Conservation (phyloP, 768 basidiomycete species). For the Chalciporus pseudorubinellus region DNA sequence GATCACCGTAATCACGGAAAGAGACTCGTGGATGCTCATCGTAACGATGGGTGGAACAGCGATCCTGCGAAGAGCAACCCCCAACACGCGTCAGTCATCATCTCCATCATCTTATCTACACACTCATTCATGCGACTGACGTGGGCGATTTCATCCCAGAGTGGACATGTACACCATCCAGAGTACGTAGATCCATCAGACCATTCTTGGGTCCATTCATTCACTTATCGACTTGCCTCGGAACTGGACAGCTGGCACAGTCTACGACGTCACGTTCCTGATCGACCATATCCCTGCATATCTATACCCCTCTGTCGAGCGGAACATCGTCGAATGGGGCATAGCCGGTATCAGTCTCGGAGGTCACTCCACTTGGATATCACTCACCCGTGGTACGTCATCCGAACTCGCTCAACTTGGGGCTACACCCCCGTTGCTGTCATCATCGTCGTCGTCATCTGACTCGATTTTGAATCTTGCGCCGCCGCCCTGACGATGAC, state of each 20-base stretch:
- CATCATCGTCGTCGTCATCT: not conserved
- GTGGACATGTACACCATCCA: slow-evolving; percentile 34
- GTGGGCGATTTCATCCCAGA: slow-evolving; percentile 6
- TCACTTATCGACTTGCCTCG: slow-evolving; percentile 1
- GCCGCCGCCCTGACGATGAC: not conserved
- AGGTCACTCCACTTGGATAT: slow-evolving; percentile 81
- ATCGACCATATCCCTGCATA: slow-evolving; percentile 77
- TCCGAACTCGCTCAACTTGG: not conserved
- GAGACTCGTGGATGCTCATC: slow-evolving; percentile 23
- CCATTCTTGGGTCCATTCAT: not conserved
- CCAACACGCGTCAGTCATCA: slow-evolving; percentile 27
- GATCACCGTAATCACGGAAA: slow-evolving; percentile 34
- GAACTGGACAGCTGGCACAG: slow-evolving; percentile 48
- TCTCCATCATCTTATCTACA: not conserved
- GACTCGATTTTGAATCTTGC: not conserved
- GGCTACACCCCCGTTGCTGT: too few relatives aligned
- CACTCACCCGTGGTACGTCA: slow-evolving; percentile 45
- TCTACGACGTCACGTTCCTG: slow-evolving; percentile 73
- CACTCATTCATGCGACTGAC: slow-evolving; percentile 1
- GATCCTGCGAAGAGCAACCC: slow-evolving; percentile 24
- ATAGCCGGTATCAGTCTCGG: slow-evolving; percentile 78
- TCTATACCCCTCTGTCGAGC: slow-evolving; percentile 67
- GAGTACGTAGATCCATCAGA: slow-evolving; percentile 15
- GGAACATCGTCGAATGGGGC: slow-evolving; percentile 63
- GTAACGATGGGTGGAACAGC: slow-evolving; percentile 26